Base-by-base conservation (phyloP, 345 rosid genomes). In the Geranium brycei region DNA sequence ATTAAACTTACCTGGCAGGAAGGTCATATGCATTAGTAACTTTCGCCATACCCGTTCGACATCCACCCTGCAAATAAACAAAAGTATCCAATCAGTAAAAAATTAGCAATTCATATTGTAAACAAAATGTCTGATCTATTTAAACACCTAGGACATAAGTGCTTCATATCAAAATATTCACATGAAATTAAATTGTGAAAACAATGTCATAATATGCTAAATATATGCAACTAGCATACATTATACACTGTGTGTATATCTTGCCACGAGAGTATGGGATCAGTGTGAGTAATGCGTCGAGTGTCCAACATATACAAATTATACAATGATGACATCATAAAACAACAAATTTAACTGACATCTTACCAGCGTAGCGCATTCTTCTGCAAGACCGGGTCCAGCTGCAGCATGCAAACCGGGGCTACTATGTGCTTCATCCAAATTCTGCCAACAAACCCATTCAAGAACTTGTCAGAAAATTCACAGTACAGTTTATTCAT, bases 21-120 rank as follows among this genome's bases (percentile, higher is more conserved):
- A 95, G 91, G 77, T 91, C 91, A 83, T 91, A 88, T 32, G 96
- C 97, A 78, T 79, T 81, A 62, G 99, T 95, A 77, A 84, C 85
- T 81, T 91, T 95, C 0, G 95, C 97, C 96, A 85, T 87, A 71
- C 99, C 99, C 19, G 99, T 95, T 65, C 97, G 79, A 82, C 97
- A 91, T 64, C 97, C 99, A 68, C 96, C 96, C 99, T 93, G 78
- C 63, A 68, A 65, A 70, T 68, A 69, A 73, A 72, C 31, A 78
- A 35, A 57, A 60, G 30, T 47, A 55, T 4, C 31, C 38, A 57
- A 31, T 59, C 53, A 63, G 61, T 32, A 32, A 31, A n/a, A 51
- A 16, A 23, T 31, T 16, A 13, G 3, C 53, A 7, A 8, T 47
- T 47, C 53, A 47, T 47, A 47, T 47, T 47, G 3, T 8, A 47